Base-by-base conservation (phyloP, 805 yeast species). In the Saccharomycopsis amapae region DNA sequence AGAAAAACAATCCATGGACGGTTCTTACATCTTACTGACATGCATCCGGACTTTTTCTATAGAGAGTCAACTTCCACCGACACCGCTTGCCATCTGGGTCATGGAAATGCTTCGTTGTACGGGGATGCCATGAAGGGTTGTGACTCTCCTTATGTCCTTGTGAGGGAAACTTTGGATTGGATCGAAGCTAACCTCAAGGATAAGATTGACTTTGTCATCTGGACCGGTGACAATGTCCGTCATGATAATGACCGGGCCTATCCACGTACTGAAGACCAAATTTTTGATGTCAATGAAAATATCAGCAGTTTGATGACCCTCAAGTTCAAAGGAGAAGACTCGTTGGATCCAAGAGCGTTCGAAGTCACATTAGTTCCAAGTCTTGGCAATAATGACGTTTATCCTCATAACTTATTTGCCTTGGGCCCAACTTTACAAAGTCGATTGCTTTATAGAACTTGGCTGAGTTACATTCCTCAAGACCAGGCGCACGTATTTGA, bases 391-490 rank as follows among this genome's bases (percentile, higher is more conserved):
- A 86, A 86, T 58, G 95, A 87, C 60, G 95, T 86, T 2, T 86
- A 78, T 60, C 95, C 96, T 1, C 96, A 86, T 64, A 86, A 86
- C 58, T 65, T 86, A 59, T 83, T 85, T 61, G 76, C 90, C 0
- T 77, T 87, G 0, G 96, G 96, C 0, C 95, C 96, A 13, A 84
- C 94, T n/a, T 63, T 83, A 50, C 94, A 85, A 60, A 86, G 94
- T 0, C 67, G 93, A 57, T 89, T 84, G 61, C 63, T 85, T 61
- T 81, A 68, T 63, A 73, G 72, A 50, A 78, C 85, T 42, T 86
- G 95, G 95, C 66, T 76, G 40, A 65, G 71, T 49, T 83, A 78
- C 55, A 69, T 87, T 12, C 95, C 96, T 6, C 78, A 80, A 52
- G 80, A 79, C 44, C 95, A 86, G 60, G 69, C 79, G 58, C 86